These are phyloP conservation scores for Ophiostoma himal-ulmi DNA, from an alignment of 2,329 filamentous ascomycete genomes.

Conservation along the genomic window DNA sequence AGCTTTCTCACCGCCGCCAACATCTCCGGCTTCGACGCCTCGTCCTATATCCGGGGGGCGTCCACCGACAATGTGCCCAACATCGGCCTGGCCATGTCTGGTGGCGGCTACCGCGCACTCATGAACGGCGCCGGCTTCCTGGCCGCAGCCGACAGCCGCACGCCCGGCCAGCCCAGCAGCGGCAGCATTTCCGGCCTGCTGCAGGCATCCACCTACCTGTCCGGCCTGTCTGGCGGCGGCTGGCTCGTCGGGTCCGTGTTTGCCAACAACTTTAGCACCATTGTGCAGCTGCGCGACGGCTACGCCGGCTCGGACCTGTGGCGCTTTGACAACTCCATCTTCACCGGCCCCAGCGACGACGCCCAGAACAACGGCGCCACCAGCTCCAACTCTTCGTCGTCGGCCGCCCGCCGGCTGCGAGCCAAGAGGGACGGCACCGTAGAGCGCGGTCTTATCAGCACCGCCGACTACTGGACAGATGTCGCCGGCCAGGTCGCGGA, in stretches of 20 bases:
- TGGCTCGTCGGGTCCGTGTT: conserved; percentile 82
- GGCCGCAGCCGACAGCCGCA: conserved; percentile 72
- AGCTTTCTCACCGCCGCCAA: conserved; percentile 65
- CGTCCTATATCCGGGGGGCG: conserved; percentile 57
- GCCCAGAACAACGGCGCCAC: conserved; percentile 26
- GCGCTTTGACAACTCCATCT: conserved; percentile 35
- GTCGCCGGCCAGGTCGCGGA: conserved; percentile 51
- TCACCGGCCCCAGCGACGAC: conserved; percentile 31
- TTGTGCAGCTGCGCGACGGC: conserved; percentile 50
- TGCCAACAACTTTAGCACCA: conserved; percentile 75
- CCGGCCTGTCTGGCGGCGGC: conserved; percentile 73
- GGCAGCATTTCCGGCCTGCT: conserved; percentile 76
- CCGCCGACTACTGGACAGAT: conserved; percentile 51
- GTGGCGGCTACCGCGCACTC: conserved; percentile 82
- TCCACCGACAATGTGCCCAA: conserved; percentile 39
- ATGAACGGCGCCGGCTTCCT: conserved; percentile 76
- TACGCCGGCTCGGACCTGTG: conserved; percentile 32
- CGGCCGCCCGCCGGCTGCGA: background rate
- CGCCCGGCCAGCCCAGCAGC: conserved; percentile 50
- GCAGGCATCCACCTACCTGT: conserved; percentile 73
- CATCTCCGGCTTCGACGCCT: conserved; percentile 74
- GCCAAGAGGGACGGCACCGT: conserved; percentile 21
- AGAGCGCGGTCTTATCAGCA: conserved; percentile 28
- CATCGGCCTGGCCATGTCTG: conserved; percentile 72
- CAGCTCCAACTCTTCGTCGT: background rate